phyloP scores from a whole-genome alignment of 2,329 filamentous ascomycete species.

The Xylaria sp. region DNA sequence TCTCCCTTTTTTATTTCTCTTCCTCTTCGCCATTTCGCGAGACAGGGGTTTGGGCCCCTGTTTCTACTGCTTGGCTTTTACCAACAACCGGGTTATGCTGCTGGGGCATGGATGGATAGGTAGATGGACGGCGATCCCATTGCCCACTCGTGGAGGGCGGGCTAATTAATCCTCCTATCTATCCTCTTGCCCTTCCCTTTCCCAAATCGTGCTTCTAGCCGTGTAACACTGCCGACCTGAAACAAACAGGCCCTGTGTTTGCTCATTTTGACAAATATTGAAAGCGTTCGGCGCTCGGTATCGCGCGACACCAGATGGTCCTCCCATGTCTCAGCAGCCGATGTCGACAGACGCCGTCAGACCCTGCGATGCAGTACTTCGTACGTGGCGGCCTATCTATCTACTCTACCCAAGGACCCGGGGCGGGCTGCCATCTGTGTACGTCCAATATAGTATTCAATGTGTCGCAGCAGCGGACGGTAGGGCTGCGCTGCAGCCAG shows the following conservation, averaged over 20 bases:
- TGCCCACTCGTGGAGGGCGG: not conserved
- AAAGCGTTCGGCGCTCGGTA: slow-evolving; percentile 15
- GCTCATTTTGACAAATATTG: slow-evolving; percentile 21
- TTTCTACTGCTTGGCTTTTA: too few species aligned
- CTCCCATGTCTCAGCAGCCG: slow-evolving; percentile 24
- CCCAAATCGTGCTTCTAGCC: not conserved
- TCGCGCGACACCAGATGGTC: slow-evolving; percentile 17
- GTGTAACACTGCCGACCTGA: slow-evolving; percentile 3
- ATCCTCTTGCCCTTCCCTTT: not conserved
- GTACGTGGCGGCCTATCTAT: slow-evolving; percentile 17
- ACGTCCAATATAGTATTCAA: too few species aligned
- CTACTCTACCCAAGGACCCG: not conserved
- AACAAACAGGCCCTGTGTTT: slow-evolving; percentile 19
- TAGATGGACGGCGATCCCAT: not conserved
- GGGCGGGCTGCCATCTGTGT: too few species aligned
- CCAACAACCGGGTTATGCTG: not conserved
- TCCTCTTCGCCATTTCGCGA: not conserved
- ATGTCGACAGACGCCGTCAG: slow-evolving; percentile 4
- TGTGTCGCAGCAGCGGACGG: not conserved
- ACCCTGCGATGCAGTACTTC: too few species aligned
- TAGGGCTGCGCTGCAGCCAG: slow-evolving; percentile 24
- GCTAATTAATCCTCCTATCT: not conserved
- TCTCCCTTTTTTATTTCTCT: slow-evolving; percentile 4
- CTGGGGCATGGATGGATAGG: not conserved
- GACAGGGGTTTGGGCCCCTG: slow-evolving; percentile 10